Evolutionary conservation across 495 filamentous ascomycete species (phyloP), one percentile per base, ranked within the genome.

Genomic region (Aspergillus steynii): DNA sequence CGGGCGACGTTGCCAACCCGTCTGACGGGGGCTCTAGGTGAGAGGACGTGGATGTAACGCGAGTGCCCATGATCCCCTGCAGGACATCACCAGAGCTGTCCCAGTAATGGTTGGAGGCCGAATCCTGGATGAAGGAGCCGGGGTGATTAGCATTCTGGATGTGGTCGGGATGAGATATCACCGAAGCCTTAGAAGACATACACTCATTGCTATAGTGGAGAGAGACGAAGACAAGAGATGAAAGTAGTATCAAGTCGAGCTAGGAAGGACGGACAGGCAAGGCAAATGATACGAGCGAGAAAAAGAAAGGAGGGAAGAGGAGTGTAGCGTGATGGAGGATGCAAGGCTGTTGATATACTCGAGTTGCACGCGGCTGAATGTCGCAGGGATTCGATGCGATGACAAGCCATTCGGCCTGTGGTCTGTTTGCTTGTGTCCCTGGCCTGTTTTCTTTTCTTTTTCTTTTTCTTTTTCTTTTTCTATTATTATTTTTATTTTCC

Each of bases 1-100:
- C 65, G 15, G 68, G 64, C n/a, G 62, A 52, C 29, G 60, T 54
- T 26, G 56, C 56, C 45, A 60, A 45, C 5, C 58, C 55, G 54
- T 65, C 56, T 28, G 63, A 52, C n/a, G 63, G 57, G 47, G 60
- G 47, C 3, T 65, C 64, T 37, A 28, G 60, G 47, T 58, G 67
- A 7, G 54, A 66, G 29, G 59, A 64, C 50, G 10, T 69, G 56
- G 55, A 59, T 28, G 31, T 54, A 31, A 59, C 68, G 63, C 58
- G 59, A 26, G 56, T 46, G 31, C 55, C 67, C 69, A 74, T 68
- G 65, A 78, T 77, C 48, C 70, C 74, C 29, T 76, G 75, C 8
- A 78, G 74, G 47, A 74, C 59, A 65, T 78, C 72, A 50, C 61
- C 56, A 26, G 73, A 66, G 53, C 68, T 59, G 29, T 64, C 63